Evolutionary conservation across 2,329 filamentous ascomycete species (phyloP), one percentile per base, ranked within the genome.

Genomic region (Ophiostoma sp.): DNA sequence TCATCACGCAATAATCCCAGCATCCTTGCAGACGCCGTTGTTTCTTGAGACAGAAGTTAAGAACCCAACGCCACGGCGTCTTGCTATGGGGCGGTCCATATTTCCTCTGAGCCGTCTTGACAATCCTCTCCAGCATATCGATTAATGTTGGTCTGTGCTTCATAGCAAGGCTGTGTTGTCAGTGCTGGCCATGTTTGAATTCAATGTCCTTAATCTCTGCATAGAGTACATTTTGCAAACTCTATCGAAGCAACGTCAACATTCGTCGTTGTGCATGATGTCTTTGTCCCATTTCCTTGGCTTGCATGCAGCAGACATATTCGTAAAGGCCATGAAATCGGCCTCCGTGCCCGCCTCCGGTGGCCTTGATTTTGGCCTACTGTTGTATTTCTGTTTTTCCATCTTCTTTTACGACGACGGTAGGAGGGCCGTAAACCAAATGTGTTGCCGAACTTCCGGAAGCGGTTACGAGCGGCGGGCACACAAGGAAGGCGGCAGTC

Each of bases 11-110:
- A 45, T 64, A n/a, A 55, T 15, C 48, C 48, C 48, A 52, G 48
- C 50, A 52, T 52, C 50, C 22, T 52, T 42, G 11, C n/a, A 64
- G 28, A 25, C 59, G 59, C 59, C 33, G 57, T 39, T 36, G 31
- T 36, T 64, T 25, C 33, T 22, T 17, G n/a, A n/a, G n/a, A 28
- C 31, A 22, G n/a, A 39, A 15, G n/a, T 9, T 9, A 7, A 57
- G 36, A 25, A 15, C 36, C 61, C 61, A 64, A 45, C 61, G 61
- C 61, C 61, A 45, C 36, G 61, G 61, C 61, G 61, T 64, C 36
- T 64, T 45, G 36, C 22, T 22, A 42, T 64, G 36, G 36, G 61
- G 36, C 61, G 36, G 61, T 45, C 61, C 61, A 64, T 45, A 42
- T 28, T 66, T 19, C n/a, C n/a, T 42, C 61, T 3, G 22, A 12